phyloP scores from a whole-genome alignment of 2,329 filamentous ascomycete species.

The Ophiostoma montium region DNA sequence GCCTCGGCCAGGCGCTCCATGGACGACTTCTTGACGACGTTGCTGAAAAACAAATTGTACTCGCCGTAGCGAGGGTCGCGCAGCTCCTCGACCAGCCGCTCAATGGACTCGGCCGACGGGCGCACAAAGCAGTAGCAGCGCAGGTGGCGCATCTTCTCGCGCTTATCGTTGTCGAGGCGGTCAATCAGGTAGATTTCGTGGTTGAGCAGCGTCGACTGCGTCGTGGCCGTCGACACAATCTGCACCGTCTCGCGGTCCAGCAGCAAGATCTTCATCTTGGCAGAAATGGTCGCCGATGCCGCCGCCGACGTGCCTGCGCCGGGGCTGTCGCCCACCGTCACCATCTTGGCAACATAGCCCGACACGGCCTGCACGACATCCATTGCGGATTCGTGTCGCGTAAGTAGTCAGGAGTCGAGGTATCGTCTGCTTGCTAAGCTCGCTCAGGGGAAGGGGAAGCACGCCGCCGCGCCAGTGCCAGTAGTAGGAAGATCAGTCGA shows the following conservation, averaged over 20 bases:
- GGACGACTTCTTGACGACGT: constrained; percentile 91
- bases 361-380: constrained; percentile 87
- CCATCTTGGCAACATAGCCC: constrained; percentile 93
- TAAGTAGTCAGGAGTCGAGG: background rate
- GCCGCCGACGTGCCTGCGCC: constrained; percentile 46
- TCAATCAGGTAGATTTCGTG: constrained; percentile 98
- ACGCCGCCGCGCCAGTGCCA: too few relatives aligned
- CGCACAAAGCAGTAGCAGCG: constrained; percentile 87
- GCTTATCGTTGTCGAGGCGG: constrained; percentile 73
- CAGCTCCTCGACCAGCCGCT: constrained; percentile 87
- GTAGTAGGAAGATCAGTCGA: too few relatives aligned
- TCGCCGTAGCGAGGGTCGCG: constrained; percentile 95
- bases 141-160: constrained; percentile 97
- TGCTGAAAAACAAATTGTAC: constrained; percentile 95
- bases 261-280: constrained; percentile 97
- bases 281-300: constrained; percentile 45
- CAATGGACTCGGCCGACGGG: constrained; percentile 83
- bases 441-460: too few relatives aligned
- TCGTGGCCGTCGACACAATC: constrained; percentile 88
- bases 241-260: constrained; percentile 88
- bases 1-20: constrained; percentile 89
- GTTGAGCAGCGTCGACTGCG: constrained; percentile 84
- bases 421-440: background rate
- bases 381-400: constrained; percentile 43
- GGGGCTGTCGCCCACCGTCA: constrained; percentile 64